Percentiles rank a stretch among this genome's conserved stretches.
Evolutionary conservation across 1,139 yeast genomes (phyloP).

Genomic region (Taphrina pruni): DNA sequence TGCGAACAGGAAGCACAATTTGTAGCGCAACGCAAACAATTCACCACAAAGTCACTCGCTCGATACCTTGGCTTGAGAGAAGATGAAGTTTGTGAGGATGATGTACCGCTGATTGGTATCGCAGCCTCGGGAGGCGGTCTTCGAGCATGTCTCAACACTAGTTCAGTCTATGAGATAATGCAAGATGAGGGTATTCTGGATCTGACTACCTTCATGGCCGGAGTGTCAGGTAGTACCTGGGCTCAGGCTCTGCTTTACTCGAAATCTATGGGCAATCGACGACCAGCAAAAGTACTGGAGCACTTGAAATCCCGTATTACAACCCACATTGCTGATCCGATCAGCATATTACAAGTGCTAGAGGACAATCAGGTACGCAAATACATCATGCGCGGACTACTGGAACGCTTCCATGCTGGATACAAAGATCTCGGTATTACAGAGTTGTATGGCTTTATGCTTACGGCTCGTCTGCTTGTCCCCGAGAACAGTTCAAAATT

Average conservation of each 20-base stretch:
- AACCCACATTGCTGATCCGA: slow-evolving; percentile 46
- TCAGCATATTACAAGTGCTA: slow-evolving; percentile 44
- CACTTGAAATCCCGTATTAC: slow-evolving; percentile 45
- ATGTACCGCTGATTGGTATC: slow-evolving; percentile 47
- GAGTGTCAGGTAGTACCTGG: slow-evolving; percentile 48
- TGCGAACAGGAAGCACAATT: slow-evolving; percentile 45
- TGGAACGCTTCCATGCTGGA: slow-evolving; percentile 44
- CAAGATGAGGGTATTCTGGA: slow-evolving; percentile 46
- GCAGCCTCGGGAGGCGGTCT: slow-evolving; percentile 48
- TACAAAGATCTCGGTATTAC: slow-evolving; percentile 44
- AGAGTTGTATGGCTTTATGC: slow-evolving; percentile 47
- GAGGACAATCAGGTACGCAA: slow-evolving; percentile 45
- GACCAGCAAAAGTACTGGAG: slow-evolving; percentile 41
- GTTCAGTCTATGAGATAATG: slow-evolving; percentile 45
- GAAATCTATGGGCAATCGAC: slow-evolving; percentile 42
- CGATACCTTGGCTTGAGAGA: slow-evolving; percentile 44
- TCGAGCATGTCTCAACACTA: slow-evolving; percentile 46
- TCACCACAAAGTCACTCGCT: slow-evolving; percentile 45
- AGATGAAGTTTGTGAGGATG: slow-evolving; percentile 44
- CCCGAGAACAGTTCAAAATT: slow-evolving; percentile 43
- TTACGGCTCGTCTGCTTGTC: slow-evolving; percentile 46
- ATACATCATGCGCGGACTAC: slow-evolving; percentile 46
- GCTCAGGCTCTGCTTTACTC: slow-evolving; percentile 46
- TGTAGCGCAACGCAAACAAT: slow-evolving; percentile 41
- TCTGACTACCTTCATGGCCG: slow-evolving; percentile 47